These are phyloP conservation scores for Candida easanensis DNA, from an alignment of 805 yeast species.

Conservation along the genomic window DNA sequence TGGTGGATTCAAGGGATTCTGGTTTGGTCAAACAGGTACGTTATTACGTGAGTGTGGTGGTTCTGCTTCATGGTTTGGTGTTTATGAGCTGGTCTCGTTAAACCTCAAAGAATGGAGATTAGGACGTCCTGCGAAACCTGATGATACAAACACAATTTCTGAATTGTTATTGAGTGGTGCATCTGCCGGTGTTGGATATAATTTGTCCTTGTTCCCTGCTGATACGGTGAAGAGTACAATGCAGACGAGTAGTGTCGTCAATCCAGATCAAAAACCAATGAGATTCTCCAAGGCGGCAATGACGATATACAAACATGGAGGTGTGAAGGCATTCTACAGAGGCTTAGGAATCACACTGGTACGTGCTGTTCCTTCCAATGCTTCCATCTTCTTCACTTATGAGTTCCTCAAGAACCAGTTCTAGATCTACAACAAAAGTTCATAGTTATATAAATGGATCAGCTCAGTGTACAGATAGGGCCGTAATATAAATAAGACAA, in stretches of 20 bases:
- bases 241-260: conserved; percentile 55
- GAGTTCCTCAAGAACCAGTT: conserved; percentile 51
- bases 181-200: conserved; percentile 78
- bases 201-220: conserved; percentile 78
- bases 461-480: no score
- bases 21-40: conserved; percentile 87
- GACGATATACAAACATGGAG: conserved; percentile 47
- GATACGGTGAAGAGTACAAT: conserved; percentile 87
- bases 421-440: no score
- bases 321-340: conserved; percentile 70
- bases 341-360: conserved; percentile 81
- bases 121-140: conserved; percentile 22
- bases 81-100: conserved; percentile 59
- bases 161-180: conserved; percentile 80
- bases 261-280: conserved; percentile 24
- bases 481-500: no score
- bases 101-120: conserved; percentile 35
- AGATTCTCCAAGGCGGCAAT: conserved; percentile 38
- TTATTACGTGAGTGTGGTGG: conserved; percentile 82
- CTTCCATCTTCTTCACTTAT: conserved; percentile 77
- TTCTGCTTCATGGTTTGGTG: conserved; percentile 91
- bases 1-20: conserved; percentile 69
- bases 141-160: conserved; percentile 35
- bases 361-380: conserved; percentile 88
- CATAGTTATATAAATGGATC: no score